Evolutionary conservation across 495 filamentous ascomycete genomes (phyloP), one percentile per base, ranked within the genome.

Genomic region (Coniosporium apollinis): DNA sequence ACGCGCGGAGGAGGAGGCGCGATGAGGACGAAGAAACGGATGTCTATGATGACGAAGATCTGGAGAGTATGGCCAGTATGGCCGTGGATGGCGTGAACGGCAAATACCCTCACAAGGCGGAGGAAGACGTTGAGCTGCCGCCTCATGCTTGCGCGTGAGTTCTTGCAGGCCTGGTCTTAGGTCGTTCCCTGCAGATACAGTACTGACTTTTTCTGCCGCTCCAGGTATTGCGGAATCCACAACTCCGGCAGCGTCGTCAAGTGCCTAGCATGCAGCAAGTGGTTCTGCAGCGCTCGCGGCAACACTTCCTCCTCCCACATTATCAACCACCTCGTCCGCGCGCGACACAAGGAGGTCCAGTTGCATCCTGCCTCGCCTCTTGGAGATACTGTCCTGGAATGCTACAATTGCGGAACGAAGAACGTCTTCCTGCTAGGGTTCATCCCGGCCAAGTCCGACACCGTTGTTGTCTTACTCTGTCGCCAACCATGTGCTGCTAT

Each of bases 381-480:
- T 19, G 89, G 89, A 30, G 89, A 99, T 55, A 99, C 89, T 3
- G 81, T 89, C 31, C 68, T 99, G 32, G 89, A 99, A 63, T 99
- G 89, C 62, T 99, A 99, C 65, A 99, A 94, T 54, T 99, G 89
- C 58, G 89, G 91, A 32, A 94, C 83, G 1, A 99, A 96, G 57
- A 99, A 99, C 59, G 89, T 94, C 33, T 99, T 99, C 49, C 71
- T 96, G n/a, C 79, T 99, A 9, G 89, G 89, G 18, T 99, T 99
- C 54, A 99, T 99, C 45, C 89, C 89, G n/a, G 89, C 89, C 10
- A 96, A 96, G 54, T 94, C 87, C 2, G 89, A 99, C 46, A 94
- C 89, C 0, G 89, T 99, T 15, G 89, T 99, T 15, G 89, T 99
- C 13, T 71, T 99, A 26, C 69, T 99, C 6, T 99, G 89, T 57